Evolutionary conservation across 495 filamentous ascomycete genomes (phyloP).

Genomic region (Xylaria grammica): DNA sequence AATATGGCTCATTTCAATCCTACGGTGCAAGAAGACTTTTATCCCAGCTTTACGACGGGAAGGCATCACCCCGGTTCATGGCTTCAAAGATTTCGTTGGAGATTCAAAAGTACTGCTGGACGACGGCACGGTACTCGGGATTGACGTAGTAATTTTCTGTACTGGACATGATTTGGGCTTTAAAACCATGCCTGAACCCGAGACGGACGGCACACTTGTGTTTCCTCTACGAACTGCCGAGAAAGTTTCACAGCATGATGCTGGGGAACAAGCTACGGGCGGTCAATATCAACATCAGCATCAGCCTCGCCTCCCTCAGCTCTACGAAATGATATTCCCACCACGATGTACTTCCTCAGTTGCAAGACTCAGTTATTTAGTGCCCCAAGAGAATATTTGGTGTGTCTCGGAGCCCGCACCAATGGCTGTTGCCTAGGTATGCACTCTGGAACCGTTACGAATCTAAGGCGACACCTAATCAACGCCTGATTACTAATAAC

Average conservation of each 20-base stretch:
- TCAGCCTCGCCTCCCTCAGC: conserved; percentile 24
- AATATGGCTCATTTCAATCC: conserved; percentile 24
- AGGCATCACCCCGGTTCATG: conserved; percentile 25
- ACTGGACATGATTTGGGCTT: conserved; percentile 35
- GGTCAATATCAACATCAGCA: conserved; percentile 11
- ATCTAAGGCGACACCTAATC: neutral
- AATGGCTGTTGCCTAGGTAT: conserved; percentile 38
- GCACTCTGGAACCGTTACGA: conserved; percentile 25
- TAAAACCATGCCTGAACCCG: conserved; percentile 29
- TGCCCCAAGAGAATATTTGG: conserved; percentile 25
- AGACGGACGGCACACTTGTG: conserved; percentile 26
- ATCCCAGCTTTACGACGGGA: conserved; percentile 26
- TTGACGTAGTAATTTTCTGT: conserved; percentile 36
- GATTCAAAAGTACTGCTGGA: conserved; percentile 24
- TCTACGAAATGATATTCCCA: conserved; percentile 35
- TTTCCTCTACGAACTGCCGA: conserved; percentile 20
- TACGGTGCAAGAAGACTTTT: conserved; percentile 29
- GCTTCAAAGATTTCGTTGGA: conserved; percentile 28
- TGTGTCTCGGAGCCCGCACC: conserved; percentile 30
- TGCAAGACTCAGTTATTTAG: conserved; percentile 30
- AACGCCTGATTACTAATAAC: neutral
- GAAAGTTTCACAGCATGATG: neutral
- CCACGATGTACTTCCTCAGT: conserved; percentile 28
- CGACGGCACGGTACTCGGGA: conserved; percentile 26
- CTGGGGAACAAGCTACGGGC: neutral